Base-by-base conservation (phyloP, 2,329 filamentous ascomycete species). In the Microcyclosporella mali region DNA sequence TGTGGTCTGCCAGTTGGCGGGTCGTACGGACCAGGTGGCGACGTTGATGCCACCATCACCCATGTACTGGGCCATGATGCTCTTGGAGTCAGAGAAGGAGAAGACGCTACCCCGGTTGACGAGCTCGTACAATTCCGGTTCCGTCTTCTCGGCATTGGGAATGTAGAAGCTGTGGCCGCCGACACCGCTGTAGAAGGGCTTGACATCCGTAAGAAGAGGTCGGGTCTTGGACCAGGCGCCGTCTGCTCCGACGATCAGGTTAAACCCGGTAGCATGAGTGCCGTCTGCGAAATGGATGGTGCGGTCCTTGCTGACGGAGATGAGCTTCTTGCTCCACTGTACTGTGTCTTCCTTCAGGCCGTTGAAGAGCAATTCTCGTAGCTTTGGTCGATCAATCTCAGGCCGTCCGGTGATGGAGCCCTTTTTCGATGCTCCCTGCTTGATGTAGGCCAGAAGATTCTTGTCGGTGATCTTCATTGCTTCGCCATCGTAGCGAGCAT, bases 191-290 rank as follows among this genome's bases (percentile, higher is more conserved):
- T 66, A 67, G 45, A 56, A 59, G 2, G 66, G 66, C 34, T 52
- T 55, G 12, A 53, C 56, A 8, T 55, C 41, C 4, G 54, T 59
- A 1, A 69, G 45, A 2, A 62, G 33, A 18, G 49, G 49, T 7
- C 67, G 58, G 2, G 66, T 61, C 46, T 66, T 67, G 37, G 60
- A 64, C 60, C 63, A 71, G 4, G 66, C 66, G 8, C 69, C 69
- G 37, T 72, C 70, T 8, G 66, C 67, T 7, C 70, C 69, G 17
- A 72, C 63, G 18, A 71, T 55, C 9, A 72, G 54, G 48, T 71
- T 64, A 46, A 65, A 69, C 1, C 60, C 65, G 2, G 44, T 53
- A 18, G 61, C 63, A 2, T 40, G 49, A 3, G 43, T 55, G 4
- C 64, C 65, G 47, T 68, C 52, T 2, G 57, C 56, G 50, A 68